Base-by-base conservation (phyloP, 1,284 basidiomycete species). In the Rhodotorula sp. region DNA sequence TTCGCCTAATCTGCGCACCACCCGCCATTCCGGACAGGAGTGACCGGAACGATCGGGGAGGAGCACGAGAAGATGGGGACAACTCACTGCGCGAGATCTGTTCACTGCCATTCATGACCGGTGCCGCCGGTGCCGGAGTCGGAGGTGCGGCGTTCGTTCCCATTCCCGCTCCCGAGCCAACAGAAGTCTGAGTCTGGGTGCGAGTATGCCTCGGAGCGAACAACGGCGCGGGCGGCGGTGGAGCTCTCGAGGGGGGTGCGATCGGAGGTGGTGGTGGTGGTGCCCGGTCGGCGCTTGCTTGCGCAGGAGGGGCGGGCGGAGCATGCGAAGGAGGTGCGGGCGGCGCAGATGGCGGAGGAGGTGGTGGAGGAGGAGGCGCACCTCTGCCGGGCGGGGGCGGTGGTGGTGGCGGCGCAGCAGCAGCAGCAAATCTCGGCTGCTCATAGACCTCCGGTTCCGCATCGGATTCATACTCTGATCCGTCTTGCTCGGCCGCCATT, bases 41-140 rank as follows among this genome's bases (percentile, higher is more conserved):
- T 54, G 14, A 28, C 16, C 10, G 18, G 28, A 55, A 55, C 12
- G 5, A 50, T 18, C 10, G 14, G n/a, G 16, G 47, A 21, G 54
- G 31, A 50, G 23, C 21, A 8, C 7, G 26, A 6, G 28, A 7
- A 60, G 34, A 49, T 18, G 14, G 6, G 23, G 16, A 19, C 1
- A 23, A 62, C 67, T 60, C 38, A 71, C 69, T 71, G 14, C 70
- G 31, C 23, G 68, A 69, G 21, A 64, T 34, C 18, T 28, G 7
- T 14, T 23, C 28, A 7, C 47, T 45, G n/a, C 69, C 60, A 34
- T 50, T 62, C 6, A 62, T 8, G 5, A 21, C 31, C 38, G 60
- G 48, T 45, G 60, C 38, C 14, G 52, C 31, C 34, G 60, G 48
- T 10, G 49, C 60, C 34, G n/a, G 15, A 5, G 34, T 12, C 34